These are phyloP conservation scores for Penicillium subrubescens DNA, from an alignment of 495 filamentous ascomycete genomes.

Conservation along the genomic window DNA sequence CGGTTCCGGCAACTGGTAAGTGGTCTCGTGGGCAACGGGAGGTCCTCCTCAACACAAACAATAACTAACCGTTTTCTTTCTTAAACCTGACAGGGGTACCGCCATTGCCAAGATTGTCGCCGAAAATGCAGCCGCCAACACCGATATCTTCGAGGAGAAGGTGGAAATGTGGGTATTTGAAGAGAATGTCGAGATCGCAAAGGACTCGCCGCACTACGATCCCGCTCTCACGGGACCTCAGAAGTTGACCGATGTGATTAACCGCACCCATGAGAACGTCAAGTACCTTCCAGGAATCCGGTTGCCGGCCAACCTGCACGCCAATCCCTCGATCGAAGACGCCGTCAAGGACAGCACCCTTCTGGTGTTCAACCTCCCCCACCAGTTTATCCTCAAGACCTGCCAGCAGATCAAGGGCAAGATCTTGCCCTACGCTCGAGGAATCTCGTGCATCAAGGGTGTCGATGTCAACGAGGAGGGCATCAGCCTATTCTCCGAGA, in stretches of 20 bases:
- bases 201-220: constrained; percentile 62
- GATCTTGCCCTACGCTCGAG: constrained; percentile 88
- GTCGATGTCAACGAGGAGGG: constrained; percentile 85
- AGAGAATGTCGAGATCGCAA: constrained; percentile 76
- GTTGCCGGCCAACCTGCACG: constrained; percentile 84
- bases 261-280: constrained; percentile 90
- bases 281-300: constrained; percentile 90
- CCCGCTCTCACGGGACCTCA: constrained; percentile 61
- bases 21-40: not conserved
- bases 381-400: constrained; percentile 92
- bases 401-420: constrained; percentile 85
- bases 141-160: constrained; percentile 78
- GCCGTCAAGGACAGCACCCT: constrained; percentile 81
- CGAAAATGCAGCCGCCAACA: constrained; percentile 79
- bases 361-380: constrained; percentile 94
- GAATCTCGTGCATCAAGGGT: constrained; percentile 97
- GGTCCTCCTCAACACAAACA: not conserved
- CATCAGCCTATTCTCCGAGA: constrained; percentile 88
- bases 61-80: constrained; percentile 5
- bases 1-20: constrained; percentile 95
- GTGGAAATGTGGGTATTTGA: constrained; percentile 99
- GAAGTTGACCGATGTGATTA: constrained; percentile 90
- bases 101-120: constrained; percentile 97
- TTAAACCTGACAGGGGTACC: constrained; percentile 66
- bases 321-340: constrained; percentile 83